These are phyloP conservation scores for Acanthamoeba healyi DNA, from an alignment of 208 protist genomes.

Conservation along the genomic window DNA sequence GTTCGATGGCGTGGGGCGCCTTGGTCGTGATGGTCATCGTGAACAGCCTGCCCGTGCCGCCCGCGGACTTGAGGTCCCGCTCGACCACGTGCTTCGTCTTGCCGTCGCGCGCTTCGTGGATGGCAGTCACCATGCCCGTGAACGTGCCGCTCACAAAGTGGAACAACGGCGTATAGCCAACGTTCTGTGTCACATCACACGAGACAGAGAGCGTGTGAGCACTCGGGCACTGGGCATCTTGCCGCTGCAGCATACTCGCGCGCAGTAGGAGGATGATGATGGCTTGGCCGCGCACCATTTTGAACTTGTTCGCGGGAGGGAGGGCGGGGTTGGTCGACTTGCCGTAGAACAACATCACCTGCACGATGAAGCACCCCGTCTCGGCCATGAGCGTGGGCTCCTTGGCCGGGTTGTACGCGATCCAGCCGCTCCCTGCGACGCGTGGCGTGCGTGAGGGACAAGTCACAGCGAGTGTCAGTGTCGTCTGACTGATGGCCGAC, in stretches of 20 bases:
- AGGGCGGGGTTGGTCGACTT: background rate
- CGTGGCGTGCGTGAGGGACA: background rate
- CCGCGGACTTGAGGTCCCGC: background rate
- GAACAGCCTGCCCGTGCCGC: background rate
- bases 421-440: conserved; percentile 14
- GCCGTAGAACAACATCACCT: background rate
- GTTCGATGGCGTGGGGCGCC: background rate
- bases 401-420: conserved; percentile 17
- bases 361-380: background rate
- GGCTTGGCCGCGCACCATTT: background rate
- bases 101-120: background rate
- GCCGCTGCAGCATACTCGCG: too few relatives aligned
- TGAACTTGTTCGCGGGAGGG: background rate
- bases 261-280: background rate
- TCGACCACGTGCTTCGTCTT: conserved; percentile 31
- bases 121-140: background rate
- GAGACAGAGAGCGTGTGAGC: too few relatives aligned
- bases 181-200: background rate
- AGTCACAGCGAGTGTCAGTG: too few relatives aligned
- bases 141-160: conserved; percentile 22
- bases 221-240: too few relatives aligned
- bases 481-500: background rate
- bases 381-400: background rate
- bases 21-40: conserved; percentile 10
- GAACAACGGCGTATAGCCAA: background rate